Percentiles rank a stretch among this genome's conserved stretches.
phyloP scores from a whole-genome alignment of 768 basidiomycete genomes.

The Lentinula guzmanii region DNA sequence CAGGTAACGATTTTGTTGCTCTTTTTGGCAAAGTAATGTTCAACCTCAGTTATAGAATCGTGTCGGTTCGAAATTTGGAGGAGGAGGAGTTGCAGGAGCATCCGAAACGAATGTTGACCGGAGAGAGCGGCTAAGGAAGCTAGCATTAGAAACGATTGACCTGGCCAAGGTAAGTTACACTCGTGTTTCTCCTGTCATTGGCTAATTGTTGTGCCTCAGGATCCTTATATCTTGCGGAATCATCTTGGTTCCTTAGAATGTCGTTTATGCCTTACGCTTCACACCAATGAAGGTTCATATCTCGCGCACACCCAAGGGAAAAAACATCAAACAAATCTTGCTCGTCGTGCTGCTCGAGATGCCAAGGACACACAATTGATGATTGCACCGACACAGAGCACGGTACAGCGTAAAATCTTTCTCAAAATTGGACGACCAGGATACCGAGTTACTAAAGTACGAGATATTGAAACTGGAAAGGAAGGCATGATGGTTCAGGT shows the following conservation, averaged over 20 bases:
- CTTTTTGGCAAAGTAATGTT: background rate
- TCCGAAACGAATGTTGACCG: slow-evolving; percentile 95
- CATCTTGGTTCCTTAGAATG: slow-evolving; percentile 98
- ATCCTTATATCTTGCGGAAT: slow-evolving; percentile 98
- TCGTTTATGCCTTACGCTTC: slow-evolving; percentile 92
- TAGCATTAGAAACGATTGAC: slow-evolving; percentile 96
- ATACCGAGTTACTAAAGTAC: slow-evolving; percentile 94
- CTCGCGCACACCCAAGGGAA: slow-evolving; percentile 99
- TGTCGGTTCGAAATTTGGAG: slow-evolving; percentile 93
- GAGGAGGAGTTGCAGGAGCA: slow-evolving; percentile 92
- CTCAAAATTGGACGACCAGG: slow-evolving; percentile 96
- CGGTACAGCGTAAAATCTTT: slow-evolving; percentile 88
- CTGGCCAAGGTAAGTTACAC: slow-evolving; percentile 73
- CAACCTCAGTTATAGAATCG: slow-evolving; percentile 59
- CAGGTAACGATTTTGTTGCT: slow-evolving; percentile 39
- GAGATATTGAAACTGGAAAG: slow-evolving; percentile 84
- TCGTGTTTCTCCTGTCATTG: background rate
- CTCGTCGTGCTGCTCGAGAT: slow-evolving; percentile 94
- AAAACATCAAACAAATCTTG: slow-evolving; percentile 98
- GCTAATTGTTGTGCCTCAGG: slow-evolving; percentile 38
- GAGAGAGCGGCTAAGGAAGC: slow-evolving; percentile 88
- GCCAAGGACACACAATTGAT: slow-evolving; percentile 90
- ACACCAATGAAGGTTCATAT: slow-evolving; percentile 99
- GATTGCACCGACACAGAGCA: slow-evolving; percentile 77
- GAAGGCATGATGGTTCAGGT: slow-evolving; percentile 98